A percentile compares a stretch with the other conserved stretches of the same genome.
Evolutionary conservation across 2,329 filamentous ascomycete species (phyloP).

Genomic region (Calonectria crousiana): DNA sequence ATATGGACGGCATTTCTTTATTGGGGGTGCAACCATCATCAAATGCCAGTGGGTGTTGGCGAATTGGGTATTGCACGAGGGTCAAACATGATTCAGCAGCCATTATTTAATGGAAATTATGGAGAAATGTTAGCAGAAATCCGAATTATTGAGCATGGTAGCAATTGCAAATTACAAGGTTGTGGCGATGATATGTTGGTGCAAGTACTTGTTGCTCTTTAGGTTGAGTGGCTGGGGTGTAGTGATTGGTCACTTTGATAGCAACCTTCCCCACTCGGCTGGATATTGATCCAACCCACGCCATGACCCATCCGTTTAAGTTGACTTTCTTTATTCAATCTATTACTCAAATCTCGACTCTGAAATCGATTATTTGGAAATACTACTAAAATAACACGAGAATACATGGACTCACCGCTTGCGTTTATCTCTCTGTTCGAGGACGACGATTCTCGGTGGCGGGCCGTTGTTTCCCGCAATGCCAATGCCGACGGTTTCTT

Average conservation of each 20-base stretch:
- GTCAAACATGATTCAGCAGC: neutral
- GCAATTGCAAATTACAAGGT: neutral
- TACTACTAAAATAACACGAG: neutral
- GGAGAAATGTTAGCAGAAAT: neutral
- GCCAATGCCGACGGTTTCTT: constrained; percentile 53
- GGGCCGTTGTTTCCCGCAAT: constrained; percentile 51
- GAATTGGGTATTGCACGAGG: neutral
- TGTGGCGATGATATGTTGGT: neutral
- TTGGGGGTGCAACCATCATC: neutral
- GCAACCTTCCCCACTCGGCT: constrained; percentile 43
- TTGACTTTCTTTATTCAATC: neutral
- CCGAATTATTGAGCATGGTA: neutral
- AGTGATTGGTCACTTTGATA: constrained; percentile 47
- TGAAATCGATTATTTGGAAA: neutral
- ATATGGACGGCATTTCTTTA: neutral
- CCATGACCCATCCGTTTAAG: neutral
- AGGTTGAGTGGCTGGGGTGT: neutral
- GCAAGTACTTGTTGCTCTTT: neutral
- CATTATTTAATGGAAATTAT: neutral
- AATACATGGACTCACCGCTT: neutral
- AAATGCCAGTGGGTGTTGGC: neutral
- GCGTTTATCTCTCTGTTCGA: constrained; percentile 35
- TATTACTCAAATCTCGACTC: neutral
- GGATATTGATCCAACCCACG: neutral
- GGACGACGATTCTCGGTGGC: constrained; percentile 51